Conservation (phyloP, 1,284 basidiomycete genomes). For the Pholiota adiposa region DNA sequence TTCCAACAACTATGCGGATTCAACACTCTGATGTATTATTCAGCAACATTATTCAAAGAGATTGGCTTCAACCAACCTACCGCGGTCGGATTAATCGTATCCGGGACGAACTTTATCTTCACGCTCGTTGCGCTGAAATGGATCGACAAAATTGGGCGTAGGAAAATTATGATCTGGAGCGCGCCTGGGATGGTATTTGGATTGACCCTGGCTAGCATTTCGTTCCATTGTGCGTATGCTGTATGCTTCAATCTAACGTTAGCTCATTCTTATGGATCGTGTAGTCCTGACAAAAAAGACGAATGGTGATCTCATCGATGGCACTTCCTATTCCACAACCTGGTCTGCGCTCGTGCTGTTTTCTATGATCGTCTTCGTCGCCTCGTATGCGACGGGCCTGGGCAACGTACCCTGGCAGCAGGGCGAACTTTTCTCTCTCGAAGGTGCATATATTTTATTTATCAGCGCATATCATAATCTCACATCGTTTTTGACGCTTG, state of each 20-base stretch:
- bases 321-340: conserved; percentile 61
- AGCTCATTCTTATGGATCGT: background rate
- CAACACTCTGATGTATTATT: conserved; percentile 79
- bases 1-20: conserved; percentile 85
- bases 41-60: conserved; percentile 77
- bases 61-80: conserved; percentile 84
- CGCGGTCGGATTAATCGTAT: conserved; percentile 78
- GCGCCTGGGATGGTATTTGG: conserved; percentile 81
- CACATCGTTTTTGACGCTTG: background rate
- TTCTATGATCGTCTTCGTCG: conserved; percentile 84
- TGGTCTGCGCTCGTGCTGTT: conserved; percentile 76
- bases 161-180: conserved; percentile 78
- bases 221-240: conserved; percentile 70
- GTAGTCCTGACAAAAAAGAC: conserved; percentile 74
- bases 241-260: background rate
- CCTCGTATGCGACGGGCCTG: conserved; percentile 79
- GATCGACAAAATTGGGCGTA: conserved; percentile 80
- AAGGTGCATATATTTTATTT: conserved; percentile 46
- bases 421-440: conserved; percentile 80
- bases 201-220: conserved; percentile 70
- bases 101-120: conserved; percentile 82
- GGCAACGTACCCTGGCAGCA: conserved; percentile 89
- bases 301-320: conserved; percentile 66
- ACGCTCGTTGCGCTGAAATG: conserved; percentile 82
- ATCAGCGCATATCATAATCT: background rate